phyloP scores from a whole-genome alignment of 805 yeast species.

The Candida ficus region DNA sequence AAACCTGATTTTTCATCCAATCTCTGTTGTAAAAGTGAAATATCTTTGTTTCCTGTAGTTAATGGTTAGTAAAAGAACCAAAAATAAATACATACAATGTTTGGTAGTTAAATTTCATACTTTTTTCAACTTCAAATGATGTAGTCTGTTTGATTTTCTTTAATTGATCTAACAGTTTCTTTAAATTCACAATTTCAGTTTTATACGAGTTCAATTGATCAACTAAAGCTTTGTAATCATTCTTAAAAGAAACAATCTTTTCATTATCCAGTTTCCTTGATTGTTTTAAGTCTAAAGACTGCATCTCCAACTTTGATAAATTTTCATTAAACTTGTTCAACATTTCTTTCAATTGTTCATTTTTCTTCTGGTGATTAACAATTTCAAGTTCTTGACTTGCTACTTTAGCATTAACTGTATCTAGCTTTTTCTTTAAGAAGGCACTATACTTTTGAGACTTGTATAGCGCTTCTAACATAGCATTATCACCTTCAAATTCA shows the following conservation, averaged over 20 bases:
- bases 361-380: conserved; percentile 18
- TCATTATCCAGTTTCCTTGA: conserved; percentile 22
- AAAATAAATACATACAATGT: background rate
- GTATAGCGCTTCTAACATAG: conserved; percentile 33
- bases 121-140: conserved; percentile 20
- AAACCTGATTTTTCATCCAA: conserved; percentile 41
- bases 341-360: conserved; percentile 18
- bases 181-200: conserved; percentile 20
- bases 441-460: conserved; percentile 34
- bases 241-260: conserved; percentile 20
- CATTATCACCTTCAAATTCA: conserved; percentile 10
- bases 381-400: conserved; percentile 23
- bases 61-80: conserved; percentile 15
- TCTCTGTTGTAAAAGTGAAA: conserved; percentile 30
- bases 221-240: conserved; percentile 17
- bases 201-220: conserved; percentile 19
- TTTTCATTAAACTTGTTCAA: conserved; percentile 22
- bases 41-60: conserved; percentile 27
- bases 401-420: conserved; percentile 25
- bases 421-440: conserved; percentile 28
- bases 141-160: conserved; percentile 21
- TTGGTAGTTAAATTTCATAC: conserved; percentile 4
- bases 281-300: conserved; percentile 18
- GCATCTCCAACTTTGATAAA: conserved; percentile 21
- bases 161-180: conserved; percentile 22